Evolutionary conservation across 1,284 basidiomycete genomes (phyloP).

Genomic region (Apiotrichum sp.): DNA sequence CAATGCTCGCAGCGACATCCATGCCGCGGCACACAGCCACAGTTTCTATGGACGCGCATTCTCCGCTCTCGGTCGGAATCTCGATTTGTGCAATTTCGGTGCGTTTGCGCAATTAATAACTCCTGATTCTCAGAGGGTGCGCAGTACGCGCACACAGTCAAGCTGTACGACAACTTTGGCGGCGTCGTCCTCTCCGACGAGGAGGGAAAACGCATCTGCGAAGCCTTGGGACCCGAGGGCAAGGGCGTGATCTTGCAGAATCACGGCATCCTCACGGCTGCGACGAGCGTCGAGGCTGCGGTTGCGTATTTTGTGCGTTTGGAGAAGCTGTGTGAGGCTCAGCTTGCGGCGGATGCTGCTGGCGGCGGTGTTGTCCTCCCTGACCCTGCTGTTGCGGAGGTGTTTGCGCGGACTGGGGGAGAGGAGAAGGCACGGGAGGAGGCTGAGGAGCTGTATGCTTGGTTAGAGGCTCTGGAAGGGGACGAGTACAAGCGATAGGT

Average conservation of each 20-base stretch:
- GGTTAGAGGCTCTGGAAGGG: slow-evolving; percentile 15
- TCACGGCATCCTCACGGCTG: slow-evolving; percentile 32
- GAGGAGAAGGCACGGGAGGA: slow-evolving; percentile 41
- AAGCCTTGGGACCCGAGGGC: slow-evolving; percentile 41
- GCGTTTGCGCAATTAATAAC: background rate
- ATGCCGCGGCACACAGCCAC: slow-evolving; percentile 62
- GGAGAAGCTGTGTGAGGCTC: slow-evolving; percentile 29
- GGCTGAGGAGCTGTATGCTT: slow-evolving; percentile 22
- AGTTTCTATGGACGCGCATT: slow-evolving; percentile 60
- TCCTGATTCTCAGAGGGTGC: slow-evolving; percentile 17
- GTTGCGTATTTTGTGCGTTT: slow-evolving; percentile 29
- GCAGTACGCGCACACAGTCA: slow-evolving; percentile 34
- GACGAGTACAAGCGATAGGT: slow-evolving; percentile 19
- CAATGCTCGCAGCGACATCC: slow-evolving; percentile 55
- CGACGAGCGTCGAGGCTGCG: slow-evolving; percentile 24
- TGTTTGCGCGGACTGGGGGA: slow-evolving; percentile 53
- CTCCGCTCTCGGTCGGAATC: slow-evolving; percentile 54
- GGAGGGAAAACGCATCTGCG: slow-evolving; percentile 42
- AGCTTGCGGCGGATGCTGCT: slow-evolving; percentile 28
- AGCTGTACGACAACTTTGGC: slow-evolving; percentile 40
- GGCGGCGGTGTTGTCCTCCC: slow-evolving; percentile 51
- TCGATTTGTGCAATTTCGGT: slow-evolving; percentile 56
- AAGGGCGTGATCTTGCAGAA: slow-evolving; percentile 42
- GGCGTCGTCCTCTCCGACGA: slow-evolving; percentile 46
- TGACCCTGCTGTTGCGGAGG: slow-evolving; percentile 54